Percentiles rank a stretch among this genome's conserved stretches.
Conservation (phyloP, 192 early-diverging fungal species). For the Phlyctochytrium bullatum region DNA sequence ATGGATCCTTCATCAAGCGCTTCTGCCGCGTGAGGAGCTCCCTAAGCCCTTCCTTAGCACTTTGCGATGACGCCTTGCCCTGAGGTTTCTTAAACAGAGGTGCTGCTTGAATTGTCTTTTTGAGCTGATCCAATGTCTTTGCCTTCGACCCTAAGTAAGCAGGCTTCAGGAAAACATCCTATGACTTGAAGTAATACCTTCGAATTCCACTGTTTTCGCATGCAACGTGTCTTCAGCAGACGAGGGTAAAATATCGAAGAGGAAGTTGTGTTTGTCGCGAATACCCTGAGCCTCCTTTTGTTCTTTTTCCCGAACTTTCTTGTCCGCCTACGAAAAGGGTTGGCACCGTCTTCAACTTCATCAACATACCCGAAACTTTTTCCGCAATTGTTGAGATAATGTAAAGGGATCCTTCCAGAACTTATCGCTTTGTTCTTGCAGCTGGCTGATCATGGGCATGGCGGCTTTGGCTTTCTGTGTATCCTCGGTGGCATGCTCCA, state of each 20-base stretch:
- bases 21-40: too few species aligned
- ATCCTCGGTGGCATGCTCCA: constrained; percentile 61
- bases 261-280: constrained; percentile 56
- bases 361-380: constrained; percentile 64
- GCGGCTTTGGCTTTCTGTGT: constrained; percentile 45
- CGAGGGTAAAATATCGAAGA: constrained; percentile 57
- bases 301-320: constrained; percentile 48
- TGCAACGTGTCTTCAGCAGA: constrained; percentile 42
- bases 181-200: too few species aligned
- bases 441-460: constrained; percentile 48
- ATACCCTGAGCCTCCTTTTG: constrained; percentile 49
- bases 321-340: constrained; percentile 42
- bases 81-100: too few species aligned
- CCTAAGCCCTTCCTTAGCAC: too few species aligned
- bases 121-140: too few species aligned
- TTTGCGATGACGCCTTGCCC: too few species aligned
- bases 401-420: constrained; percentile 81
- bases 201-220: constrained; percentile 51
- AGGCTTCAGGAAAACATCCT: too few species aligned
- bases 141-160: too few species aligned
- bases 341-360: too few species aligned
- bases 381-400: constrained; percentile 67
- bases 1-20: too few species aligned
- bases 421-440: constrained; percentile 59
- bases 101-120: too few species aligned